Conservation (phyloP, 1,284 basidiomycete species). For the Pseudozyma sp. region DNA sequence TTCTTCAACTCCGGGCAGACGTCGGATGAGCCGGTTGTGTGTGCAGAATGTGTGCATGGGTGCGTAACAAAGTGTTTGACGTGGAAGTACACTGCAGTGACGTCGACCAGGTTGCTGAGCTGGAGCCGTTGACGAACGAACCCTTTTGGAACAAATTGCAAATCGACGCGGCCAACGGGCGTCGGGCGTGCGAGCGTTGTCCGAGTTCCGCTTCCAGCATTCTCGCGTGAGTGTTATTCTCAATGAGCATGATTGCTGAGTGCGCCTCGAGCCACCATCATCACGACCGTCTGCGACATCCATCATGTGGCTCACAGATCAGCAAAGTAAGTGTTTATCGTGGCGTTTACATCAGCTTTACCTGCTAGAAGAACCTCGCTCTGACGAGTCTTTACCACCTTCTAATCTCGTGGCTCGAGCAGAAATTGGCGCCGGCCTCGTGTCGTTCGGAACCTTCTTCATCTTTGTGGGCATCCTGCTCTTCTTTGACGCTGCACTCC, state of each 20-base stretch:
- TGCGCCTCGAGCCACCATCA: constrained; percentile 9
- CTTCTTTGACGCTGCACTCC: constrained; percentile 95
- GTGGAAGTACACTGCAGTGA: constrained; percentile 1
- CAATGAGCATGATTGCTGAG: too few relatives aligned
- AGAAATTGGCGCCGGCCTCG: constrained; percentile 80
- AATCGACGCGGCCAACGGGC: neutral
- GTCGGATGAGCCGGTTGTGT: too few relatives aligned
- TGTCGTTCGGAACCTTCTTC: constrained; percentile 95
- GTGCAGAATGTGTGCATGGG: neutral
- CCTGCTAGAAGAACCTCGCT: too few relatives aligned
- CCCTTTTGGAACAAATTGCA: neutral
- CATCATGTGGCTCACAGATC: constrained; percentile 68
- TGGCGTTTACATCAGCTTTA: neutral
- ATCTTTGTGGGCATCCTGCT: constrained; percentile 95
- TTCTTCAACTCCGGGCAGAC: neutral
- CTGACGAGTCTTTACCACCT: neutral
- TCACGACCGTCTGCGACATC: neutral
- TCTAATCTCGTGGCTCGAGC: neutral
- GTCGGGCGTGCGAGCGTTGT: too few relatives aligned
- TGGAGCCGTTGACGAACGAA: too few relatives aligned
- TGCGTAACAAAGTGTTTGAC: constrained; percentile 1
- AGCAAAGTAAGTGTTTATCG: constrained; percentile 60
- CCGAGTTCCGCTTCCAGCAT: neutral
- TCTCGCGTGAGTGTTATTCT: too few relatives aligned
- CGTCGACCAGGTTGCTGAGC: too few relatives aligned